Base-by-base conservation (phyloP, 768 basidiomycete species). In the Basidioascus undulatus region DNA sequence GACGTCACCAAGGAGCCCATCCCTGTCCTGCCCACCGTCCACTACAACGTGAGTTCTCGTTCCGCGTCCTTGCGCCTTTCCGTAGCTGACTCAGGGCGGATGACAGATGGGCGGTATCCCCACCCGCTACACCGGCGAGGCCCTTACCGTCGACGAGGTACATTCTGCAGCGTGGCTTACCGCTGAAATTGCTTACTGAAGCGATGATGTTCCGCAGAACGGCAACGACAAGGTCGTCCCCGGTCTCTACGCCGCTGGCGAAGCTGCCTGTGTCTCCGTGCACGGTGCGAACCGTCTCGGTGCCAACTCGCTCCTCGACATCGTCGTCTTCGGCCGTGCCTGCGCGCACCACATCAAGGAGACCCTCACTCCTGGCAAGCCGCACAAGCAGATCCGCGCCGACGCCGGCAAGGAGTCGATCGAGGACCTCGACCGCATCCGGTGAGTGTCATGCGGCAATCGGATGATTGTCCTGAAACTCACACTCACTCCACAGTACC, bases 1-100 rank as follows among this genome's bases (percentile, higher is more conserved):
- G 92, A 98, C 60, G 92, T 98, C 43, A 96, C 92, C 47, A 96
- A 98, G 66, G 89, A 96, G 58, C 92, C 92, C 27, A 98, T 98
- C 53, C 92, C 92, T 28, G 92, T 98, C 21, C 62, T 98, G 47
- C 92, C 92, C 24, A 98, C 92, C 31, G 92, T 92, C 26, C 89
- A 96, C 62, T 94, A 94, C 63, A 94, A 96, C 60, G 84, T 89
- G 59, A 62, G 82, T 65, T 11, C n/a, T n/a, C 35, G 13, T 16
- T 31, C 28, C 39, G 11, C 16, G 19, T 0, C 1, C 0, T 23
- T 8, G 11, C 24, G 1, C 27, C 35, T 20, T 23, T 6, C 24
- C 11, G 16, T 9, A 18, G n/a, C 44, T 21, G 40, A 33, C 15
- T 4, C 7, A n/a, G 2, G 27, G 3, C 21, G 6, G 45, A 49